Base-by-base conservation (phyloP, 2,329 filamentous ascomycete genomes). In the Neofusicoccum kwambonambiense region DNA sequence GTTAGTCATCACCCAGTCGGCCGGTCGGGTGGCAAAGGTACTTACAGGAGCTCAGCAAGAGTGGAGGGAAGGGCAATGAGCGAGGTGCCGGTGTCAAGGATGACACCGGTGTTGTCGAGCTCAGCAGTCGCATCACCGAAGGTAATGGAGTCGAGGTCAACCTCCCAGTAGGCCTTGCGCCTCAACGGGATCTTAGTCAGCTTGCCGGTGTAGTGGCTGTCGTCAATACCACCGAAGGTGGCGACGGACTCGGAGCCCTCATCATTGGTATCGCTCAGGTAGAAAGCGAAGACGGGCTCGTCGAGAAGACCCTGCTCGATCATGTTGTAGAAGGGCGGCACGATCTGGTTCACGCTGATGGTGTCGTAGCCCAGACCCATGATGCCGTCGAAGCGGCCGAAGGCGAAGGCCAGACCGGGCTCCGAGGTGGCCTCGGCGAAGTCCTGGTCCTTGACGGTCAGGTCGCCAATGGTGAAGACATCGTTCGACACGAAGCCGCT, bases 91-190 rank as follows among this genome's bases (percentile, higher is more conserved):
- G 95, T 99, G 85, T 99, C 95, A 67, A 99, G 91, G 70, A 99
- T 97, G 73, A 93, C 92, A 82, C 95, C 96, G 66, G 93, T 97
- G 84, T 92, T 88, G 70, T 98, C 94, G 69, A 98, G 89, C 79
- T 97, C 90, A 67, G 93, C 93, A 70, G 87, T 89, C 75, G 91
- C 87, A 62, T 93, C 86, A 72, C 95, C 96, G 69, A 97, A 92
- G 64, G 90, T 88, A 81, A 99, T 95, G 69, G 92, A 86, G 74
- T 98, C 90, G 67, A 99, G 89, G 74, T 98, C 93, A 64, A 99
- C 94, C 86, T 99, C 95, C 95, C 95, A 99, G 87, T 99, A 99
- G 57, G 95, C 95, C 90, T 98, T 98, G 78, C 95, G 92, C 79
- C 95, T 92, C 72, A 99, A 87, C 64, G 95, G 95, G 71, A 99